Base-by-base conservation (phyloP, 2,329 filamentous ascomycete genomes). In the Hirsutella rhossiliensis region DNA sequence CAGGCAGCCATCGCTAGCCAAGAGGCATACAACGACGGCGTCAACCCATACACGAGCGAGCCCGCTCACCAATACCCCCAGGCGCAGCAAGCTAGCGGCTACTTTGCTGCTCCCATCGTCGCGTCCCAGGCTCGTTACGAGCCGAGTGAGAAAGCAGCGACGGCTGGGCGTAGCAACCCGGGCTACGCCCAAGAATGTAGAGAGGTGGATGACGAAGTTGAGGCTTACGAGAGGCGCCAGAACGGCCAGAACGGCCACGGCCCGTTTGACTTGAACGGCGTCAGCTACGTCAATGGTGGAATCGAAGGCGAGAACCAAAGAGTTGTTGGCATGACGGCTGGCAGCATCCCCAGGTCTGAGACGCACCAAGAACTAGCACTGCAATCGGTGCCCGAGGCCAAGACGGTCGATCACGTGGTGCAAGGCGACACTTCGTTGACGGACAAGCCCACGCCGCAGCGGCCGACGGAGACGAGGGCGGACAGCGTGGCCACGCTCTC, bases 1-100 rank as follows among this genome's bases (percentile, higher is more conserved):
- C 64, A 72, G 44, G 75, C 72, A 9, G 67, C 68, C 43, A 57
- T 74, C 41, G 66, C 75, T 46, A 66, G 68, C 50, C 62, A 70
- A 45, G 65, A 73, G 47, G 75, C 72, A 3, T 62, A 66, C 46
- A 61, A 73, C 49, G 75, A 78, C 47, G 73, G 75, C 7, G 64
- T 78, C 34, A 78, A 79, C 51, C 75, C 74, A 2, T 78, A 78
- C 50, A 76, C 68, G 29, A 69, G 63, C 49, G 64, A 73, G 51
- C 65, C 69, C 1, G 49, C 67, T 12, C 51, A 50, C 20, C 52
- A 54, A 27, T 43, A 45, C 9, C 50, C 52, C 4, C 37, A 49
- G 37, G 41, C 52, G 9, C 49, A 52, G 12, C 43, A 45, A 29
- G 42, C 46, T 15, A 43, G 11, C 23, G 44, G 45, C 18, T 50